Base-by-base conservation (phyloP, 495 filamentous ascomycete genomes). In the Penicillium ucsense region DNA sequence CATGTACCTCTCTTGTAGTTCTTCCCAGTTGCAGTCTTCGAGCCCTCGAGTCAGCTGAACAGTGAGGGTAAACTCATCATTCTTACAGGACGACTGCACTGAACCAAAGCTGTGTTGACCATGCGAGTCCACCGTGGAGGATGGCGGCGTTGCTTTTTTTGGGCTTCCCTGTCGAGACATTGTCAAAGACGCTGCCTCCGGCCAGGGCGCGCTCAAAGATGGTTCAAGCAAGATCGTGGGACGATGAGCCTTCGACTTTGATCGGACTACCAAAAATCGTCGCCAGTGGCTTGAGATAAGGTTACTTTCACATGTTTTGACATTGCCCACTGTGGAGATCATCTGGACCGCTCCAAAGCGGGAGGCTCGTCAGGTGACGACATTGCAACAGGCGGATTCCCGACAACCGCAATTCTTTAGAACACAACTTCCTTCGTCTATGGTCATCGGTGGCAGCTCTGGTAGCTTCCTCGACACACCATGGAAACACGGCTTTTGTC, bases 1-100 rank as follows among this genome's bases (percentile, higher is more conserved):
- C 33, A 74, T 55, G 49, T 85, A 90, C 34, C 77, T 76, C 28
- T 70, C 61, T 60, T 86, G 72, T 11, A 91, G 76, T 35, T 83
- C 77, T 5, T 79, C 72, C 84, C 84, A 88, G 57, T 84, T 74
- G 53, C 81, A 84, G 9, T 52, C 53, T 27, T 66, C 57, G 0
- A 78, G 52, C 2, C 60, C 55, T 33, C 61, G 50, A 4, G 53
- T 54, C 27, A 62, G 30, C 6, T 38, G 52, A 36, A 41, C 41
- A 7, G 55, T 50, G 38, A 59, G 41, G n/a, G 47, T 46, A 8
- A 47, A 46, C 31, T 58, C 54, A 11, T 34, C 48, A 32, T 47
- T 32, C 1, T 33, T 29, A 35, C 48, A 38, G 8, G 40, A 38
- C 12, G 41, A 32, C 41, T 43, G 30, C n/a, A 33, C 36, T n/a